Base-by-base conservation (phyloP, 345 rosid species). In the Cochlearia excelsa region DNA sequence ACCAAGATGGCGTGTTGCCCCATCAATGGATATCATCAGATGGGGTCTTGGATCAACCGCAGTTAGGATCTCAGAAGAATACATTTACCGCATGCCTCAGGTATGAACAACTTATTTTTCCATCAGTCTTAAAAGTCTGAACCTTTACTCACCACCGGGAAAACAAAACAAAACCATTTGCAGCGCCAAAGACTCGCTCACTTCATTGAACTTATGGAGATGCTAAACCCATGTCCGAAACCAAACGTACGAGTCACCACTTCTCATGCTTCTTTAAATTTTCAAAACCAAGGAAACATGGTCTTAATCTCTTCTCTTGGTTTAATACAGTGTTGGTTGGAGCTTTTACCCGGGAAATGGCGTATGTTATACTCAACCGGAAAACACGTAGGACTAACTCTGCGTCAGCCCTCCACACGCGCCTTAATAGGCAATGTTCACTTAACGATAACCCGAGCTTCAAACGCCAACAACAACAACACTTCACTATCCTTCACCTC, bases 41-140 rank as follows among this genome's bases (percentile, higher is more conserved):
- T 92, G 98, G 96, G 95, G 96, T 63, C 93, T 92, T 54, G 95
- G 96, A 56, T 88, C 97, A 37, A 88, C 95, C 51, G 89, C 95
- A 26, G 93, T 86, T 71, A 84, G 84, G 58, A 92, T 92, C 48
- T 72, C 82, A 28, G 97, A 92, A 78, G 97, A 92, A 64, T 88
- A 92, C 65, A 92, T 92, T 50, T 86, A 92, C 53, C 71, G 81
- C 62, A 76, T 46, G 62, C 77, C 86, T 11, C 98, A 92, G 98
- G 96, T 92, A 68, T 49, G 9, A 11, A 44, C 46, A 9, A 35
- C 46, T 54, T 10, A 8, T 43, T 4, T 51, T 57, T 2, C 50
- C 30, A 1, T 40, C 3, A 0, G 26, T 52, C 28, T 11, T 5
- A 33, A 2, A 47, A 41, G 45, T 56, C 37, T 35, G 35, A 63